phyloP scores from a whole-genome alignment of 2,329 filamentous ascomycete species.

The Claviceps capensis region DNA sequence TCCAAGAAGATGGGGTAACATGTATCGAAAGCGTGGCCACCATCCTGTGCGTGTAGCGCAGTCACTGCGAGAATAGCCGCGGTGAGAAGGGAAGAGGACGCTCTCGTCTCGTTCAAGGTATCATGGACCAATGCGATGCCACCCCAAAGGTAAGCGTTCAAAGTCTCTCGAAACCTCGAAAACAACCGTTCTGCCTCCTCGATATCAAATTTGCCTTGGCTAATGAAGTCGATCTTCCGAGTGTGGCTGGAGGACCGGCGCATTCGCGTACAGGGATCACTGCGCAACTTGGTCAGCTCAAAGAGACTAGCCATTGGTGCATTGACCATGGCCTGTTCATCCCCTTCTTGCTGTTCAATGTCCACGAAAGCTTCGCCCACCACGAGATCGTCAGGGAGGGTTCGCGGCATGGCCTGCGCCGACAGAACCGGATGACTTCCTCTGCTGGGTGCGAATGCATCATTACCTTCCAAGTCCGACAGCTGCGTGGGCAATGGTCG shows the following conservation, averaged over 20 bases:
- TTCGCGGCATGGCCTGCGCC: background rate
- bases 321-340: conserved; percentile 16
- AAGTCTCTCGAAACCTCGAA: conserved; percentile 14
- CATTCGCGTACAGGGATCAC: conserved; percentile 14
- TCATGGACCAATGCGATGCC: conserved; percentile 18
- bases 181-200: conserved; percentile 17
- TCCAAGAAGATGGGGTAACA: conserved; percentile 46
- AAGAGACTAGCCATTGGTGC: conserved; percentile 21
- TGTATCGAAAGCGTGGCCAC: conserved; percentile 34
- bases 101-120: conserved; percentile 14
- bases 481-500: background rate
- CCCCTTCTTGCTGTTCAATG: conserved; percentile 8
- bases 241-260: conserved; percentile 5
- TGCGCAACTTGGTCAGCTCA: conserved; percentile 19
- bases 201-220: conserved; percentile 14
- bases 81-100: conserved; percentile 17
- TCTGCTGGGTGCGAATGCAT: background rate
- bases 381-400: background rate
- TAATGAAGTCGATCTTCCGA: conserved; percentile 16
- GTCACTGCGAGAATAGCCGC: conserved; percentile 20
- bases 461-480: background rate
- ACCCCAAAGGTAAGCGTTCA: conserved; percentile 21
- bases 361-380: conserved; percentile 18
- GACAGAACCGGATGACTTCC: background rate
- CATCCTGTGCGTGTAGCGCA: conserved; percentile 16